Base-by-base conservation (phyloP, 371 early-diverging fungal genomes). In the Apophysomyces trapeziformis region DNA sequence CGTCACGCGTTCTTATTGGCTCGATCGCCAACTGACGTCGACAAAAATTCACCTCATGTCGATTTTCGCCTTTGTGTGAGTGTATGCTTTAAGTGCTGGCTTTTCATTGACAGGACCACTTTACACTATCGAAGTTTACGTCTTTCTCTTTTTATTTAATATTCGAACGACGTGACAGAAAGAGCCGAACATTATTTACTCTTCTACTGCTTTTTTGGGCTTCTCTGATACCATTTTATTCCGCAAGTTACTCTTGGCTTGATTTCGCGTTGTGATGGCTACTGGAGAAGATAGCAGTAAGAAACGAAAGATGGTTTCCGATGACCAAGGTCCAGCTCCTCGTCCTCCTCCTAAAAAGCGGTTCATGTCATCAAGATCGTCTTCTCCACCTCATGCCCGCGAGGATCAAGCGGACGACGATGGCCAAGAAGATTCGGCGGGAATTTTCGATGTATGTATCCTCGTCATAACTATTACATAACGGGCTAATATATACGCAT, bases 271-370 rank as follows among this genome's bases (percentile, higher is more conserved):
- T 50, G 54, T 50, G 46, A 67, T 67, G 67, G 67, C 67, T 50
- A 54, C 67, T 43, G 62, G 62, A 36, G 67, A 61, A 61, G 67
- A 67, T 13, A 67, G 36, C 54, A 67, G 46, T 56, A 57, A 58
- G 21, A 57, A 58, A 60, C 67, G 57, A 11, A 57, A 57, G 46
- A 32, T 44, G 12, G 32, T 46, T 26, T 56, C 61, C 57, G 67
- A 67, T 18, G 67, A 67, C 14, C 67, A 67, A 46, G 46, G 62
- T 12, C 39, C 64, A 21, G 43, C 64, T 39, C 69, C 69, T n/a
- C 66, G 64, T 26, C 68, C 72, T 65, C 68, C 68, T 21, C 54
- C 54, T 14, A 68, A 65, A 45, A 72, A 68, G 56, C 65, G 66
- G 6, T 60, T 62, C 26, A 16, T 72, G 36, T 46, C 68, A 13